Conservation (phyloP, 2,329 filamentous ascomycete species). For the Clonostachys chloroleuca region DNA sequence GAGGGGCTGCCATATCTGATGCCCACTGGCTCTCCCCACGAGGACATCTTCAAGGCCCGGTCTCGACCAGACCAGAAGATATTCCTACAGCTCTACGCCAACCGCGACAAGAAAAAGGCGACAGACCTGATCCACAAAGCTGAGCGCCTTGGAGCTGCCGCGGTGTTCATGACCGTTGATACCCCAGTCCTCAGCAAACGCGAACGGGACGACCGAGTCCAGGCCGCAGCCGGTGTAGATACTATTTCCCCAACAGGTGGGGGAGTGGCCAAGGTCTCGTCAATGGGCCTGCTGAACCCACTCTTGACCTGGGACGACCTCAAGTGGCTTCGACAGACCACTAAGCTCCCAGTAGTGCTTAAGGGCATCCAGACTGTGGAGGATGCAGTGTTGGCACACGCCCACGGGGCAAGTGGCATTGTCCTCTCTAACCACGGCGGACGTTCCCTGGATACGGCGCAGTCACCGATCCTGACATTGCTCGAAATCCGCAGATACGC, state of each 20-base stretch:
- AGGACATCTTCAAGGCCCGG: slow-evolving; percentile 38
- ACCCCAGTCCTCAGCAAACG: slow-evolving; percentile 53
- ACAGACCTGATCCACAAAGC: slow-evolving; percentile 5
- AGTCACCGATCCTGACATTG: slow-evolving; percentile 16
- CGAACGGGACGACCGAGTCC: slow-evolving; percentile 39
- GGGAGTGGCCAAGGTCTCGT: slow-evolving; percentile 47
- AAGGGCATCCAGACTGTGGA: slow-evolving; percentile 31
- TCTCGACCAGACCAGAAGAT: slow-evolving; percentile 26
- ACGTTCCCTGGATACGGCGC: slow-evolving; percentile 29
- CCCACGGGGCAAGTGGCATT: slow-evolving; percentile 23
- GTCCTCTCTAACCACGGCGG: slow-evolving; percentile 35
- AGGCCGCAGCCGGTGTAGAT: slow-evolving; percentile 44
- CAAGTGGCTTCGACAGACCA: slow-evolving; percentile 26
- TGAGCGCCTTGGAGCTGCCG: slow-evolving; percentile 62
- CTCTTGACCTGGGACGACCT: slow-evolving; percentile 54
- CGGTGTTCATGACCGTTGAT: slow-evolving; percentile 59
- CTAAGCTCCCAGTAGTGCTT: slow-evolving; percentile 26
- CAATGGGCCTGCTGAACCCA: slow-evolving; percentile 46
- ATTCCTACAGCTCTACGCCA: slow-evolving; percentile 61
- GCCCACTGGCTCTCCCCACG: slow-evolving; percentile 62
- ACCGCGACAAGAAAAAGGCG: slow-evolving; percentile 45
- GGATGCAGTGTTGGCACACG: slow-evolving; percentile 23
- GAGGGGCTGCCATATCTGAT: slow-evolving; percentile 54
- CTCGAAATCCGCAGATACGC: slow-evolving; percentile 37
- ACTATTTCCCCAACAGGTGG: not conserved